phyloP scores from a whole-genome alignment of 2,329 filamentous ascomycete genomes.

The Penicillium sp. region DNA sequence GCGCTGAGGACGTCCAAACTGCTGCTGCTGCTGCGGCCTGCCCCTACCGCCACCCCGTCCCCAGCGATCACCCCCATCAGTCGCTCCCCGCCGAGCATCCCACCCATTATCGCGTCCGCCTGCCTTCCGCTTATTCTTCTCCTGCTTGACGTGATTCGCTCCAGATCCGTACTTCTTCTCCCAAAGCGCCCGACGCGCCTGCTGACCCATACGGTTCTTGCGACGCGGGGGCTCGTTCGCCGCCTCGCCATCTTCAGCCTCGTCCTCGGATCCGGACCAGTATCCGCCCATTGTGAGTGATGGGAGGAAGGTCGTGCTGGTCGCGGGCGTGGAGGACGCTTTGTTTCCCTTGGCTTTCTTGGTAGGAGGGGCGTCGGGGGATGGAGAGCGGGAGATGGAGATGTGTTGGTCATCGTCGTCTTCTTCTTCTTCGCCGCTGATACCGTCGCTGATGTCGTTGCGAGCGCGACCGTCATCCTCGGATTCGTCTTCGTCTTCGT shows the following conservation, averaged over 20 bases:
- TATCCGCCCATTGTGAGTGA: constrained; percentile 56
- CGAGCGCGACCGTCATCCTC: too few relatives aligned
- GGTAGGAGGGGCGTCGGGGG: constrained; percentile 19
- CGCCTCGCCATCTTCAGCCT: constrained; percentile 41
- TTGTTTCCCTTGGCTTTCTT: constrained; percentile 22
- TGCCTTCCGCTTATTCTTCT: constrained; percentile 26
- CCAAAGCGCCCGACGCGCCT: constrained; percentile 52
- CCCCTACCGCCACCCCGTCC: constrained; percentile 20
- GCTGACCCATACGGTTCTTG: constrained; percentile 56
- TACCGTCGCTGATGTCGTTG: too few relatives aligned
- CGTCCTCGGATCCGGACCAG: constrained; percentile 52
- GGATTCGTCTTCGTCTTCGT: constrained; percentile 19
- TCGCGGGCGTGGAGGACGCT: constrained; percentile 15
- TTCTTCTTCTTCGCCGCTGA: too few relatives aligned
- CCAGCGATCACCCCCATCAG: constrained; percentile 21
- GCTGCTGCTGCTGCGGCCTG: constrained; percentile 11
- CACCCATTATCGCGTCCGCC: constrained; percentile 47
- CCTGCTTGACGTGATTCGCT: constrained; percentile 51
- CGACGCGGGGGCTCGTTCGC: too few relatives aligned
- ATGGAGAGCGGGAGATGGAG: constrained; percentile 32
- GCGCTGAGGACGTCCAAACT: too few relatives aligned
- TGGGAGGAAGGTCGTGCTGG: constrained; percentile 50
- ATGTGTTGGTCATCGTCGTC: too few relatives aligned
- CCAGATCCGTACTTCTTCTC: constrained; percentile 53
- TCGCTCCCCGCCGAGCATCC: constrained; percentile 53